Evolutionary conservation across 768 basidiomycete species (phyloP).

Genomic region (Boletus patriciae): DNA sequence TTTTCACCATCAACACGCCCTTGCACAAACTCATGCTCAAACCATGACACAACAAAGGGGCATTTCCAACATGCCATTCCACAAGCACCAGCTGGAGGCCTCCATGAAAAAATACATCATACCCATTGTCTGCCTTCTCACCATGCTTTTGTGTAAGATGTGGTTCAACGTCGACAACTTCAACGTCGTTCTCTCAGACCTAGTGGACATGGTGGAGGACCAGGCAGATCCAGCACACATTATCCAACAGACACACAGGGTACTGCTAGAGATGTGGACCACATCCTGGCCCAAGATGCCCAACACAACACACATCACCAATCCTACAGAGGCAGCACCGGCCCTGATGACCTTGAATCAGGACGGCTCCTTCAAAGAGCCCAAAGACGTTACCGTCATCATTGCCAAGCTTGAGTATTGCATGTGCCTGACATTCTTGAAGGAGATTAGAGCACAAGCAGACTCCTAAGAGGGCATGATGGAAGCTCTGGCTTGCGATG

Average conservation of each 20-base stretch:
- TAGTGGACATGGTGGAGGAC: no score
- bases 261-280: slow-evolving; percentile 15
- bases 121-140: background rate
- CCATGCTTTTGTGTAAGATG: background rate
- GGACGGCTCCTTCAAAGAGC: slow-evolving; percentile 20
- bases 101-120: slow-evolving; percentile 17
- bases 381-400: background rate
- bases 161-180: no score
- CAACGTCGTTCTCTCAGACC: no score
- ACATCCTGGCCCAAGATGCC: background rate
- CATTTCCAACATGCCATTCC: slow-evolving; percentile 27
- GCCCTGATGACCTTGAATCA: background rate
- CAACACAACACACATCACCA: background rate
- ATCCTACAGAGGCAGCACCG: background rate
- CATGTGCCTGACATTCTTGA: slow-evolving; percentile 5
- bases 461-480: background rate
- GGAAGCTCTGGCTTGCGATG: background rate
- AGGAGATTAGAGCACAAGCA: background rate
- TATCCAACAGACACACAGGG: background rate
- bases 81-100: slow-evolving; percentile 13
- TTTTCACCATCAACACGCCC: no score
- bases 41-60: background rate
- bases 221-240: no score
- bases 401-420: slow-evolving; percentile 14
- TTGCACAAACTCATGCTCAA: no score